Evolutionary conservation across 139 green algal species (phyloP).

Genomic region (Asterochloris sp.): DNA sequence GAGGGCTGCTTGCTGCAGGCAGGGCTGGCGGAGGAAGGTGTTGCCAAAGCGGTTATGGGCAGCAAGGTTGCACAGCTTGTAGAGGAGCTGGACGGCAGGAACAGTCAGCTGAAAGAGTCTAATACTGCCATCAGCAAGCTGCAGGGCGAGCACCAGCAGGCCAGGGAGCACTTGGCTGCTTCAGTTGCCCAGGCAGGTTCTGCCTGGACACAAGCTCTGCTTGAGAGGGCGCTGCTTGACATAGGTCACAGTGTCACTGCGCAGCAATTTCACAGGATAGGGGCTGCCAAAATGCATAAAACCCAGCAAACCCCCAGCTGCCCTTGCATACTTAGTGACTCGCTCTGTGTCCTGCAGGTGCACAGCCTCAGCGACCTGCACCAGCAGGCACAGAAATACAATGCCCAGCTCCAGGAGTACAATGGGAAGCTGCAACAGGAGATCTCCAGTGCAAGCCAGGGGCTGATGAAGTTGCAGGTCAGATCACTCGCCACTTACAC

Average conservation of each 20-base stretch:
- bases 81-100: conserved; percentile 2
- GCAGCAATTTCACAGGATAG: no score
- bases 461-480: conserved; percentile 12
- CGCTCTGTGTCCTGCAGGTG: conserved; percentile 4
- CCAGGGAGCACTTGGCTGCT: conserved; percentile 8
- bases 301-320: no score
- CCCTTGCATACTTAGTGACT: not conserved
- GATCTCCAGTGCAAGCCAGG: not conserved
- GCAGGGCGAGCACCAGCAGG: conserved; percentile 9
- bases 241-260: no score
- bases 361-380: conserved; percentile 18
- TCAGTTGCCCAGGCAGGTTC: not conserved
- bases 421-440: conserved; percentile 30
- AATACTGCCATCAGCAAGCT: conserved; percentile 10
- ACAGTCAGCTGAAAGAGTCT: conserved; percentile 10
- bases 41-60: not conserved
- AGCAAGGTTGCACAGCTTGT: conserved; percentile 1
- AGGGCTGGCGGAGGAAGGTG: not conserved
- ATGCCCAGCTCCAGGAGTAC: conserved; percentile 31
- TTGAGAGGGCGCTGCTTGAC: no score
- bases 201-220: not conserved
- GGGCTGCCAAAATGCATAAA: no score
- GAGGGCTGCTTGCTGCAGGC: not conserved
- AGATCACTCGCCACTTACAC: not conserved
- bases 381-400: conserved; percentile 24